Percentiles rank a stretch among this genome's conserved stretches.
Evolutionary conservation across 2,329 filamentous ascomycete species (phyloP).

Genomic region (Diaporthe vexans): DNA sequence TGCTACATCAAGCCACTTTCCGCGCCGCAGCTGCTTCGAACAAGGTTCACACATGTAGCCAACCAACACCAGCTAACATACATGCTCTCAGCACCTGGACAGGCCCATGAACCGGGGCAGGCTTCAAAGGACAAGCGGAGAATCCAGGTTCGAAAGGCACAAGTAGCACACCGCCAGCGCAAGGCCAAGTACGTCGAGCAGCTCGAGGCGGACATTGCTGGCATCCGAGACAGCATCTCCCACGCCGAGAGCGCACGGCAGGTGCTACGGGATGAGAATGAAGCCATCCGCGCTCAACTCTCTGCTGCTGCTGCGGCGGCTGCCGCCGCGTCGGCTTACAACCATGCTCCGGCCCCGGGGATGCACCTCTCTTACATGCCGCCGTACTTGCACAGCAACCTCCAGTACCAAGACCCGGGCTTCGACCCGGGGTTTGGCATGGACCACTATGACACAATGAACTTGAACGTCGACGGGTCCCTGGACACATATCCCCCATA

Average conservation of each 20-base stretch:
- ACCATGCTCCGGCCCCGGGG: not conserved
- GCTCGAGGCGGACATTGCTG: slow-evolving; percentile 65
- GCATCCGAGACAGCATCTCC: slow-evolving; percentile 62
- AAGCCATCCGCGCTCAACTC: slow-evolving; percentile 55
- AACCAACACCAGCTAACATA: slow-evolving; percentile 22
- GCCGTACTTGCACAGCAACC: slow-evolving; percentile 51
- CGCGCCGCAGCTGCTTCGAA: not conserved
- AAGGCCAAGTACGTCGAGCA: slow-evolving; percentile 69
- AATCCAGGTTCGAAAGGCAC: slow-evolving; percentile 66
- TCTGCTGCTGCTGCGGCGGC: slow-evolving; percentile 46
- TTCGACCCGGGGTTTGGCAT: slow-evolving; percentile 57
- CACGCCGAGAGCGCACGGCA: slow-evolving; percentile 56
- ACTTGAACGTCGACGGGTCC: slow-evolving; percentile 51
- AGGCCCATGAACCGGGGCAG: slow-evolving; percentile 33
- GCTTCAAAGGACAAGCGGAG: slow-evolving; percentile 59
- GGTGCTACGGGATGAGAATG: slow-evolving; percentile 59
- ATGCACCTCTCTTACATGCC: slow-evolving; percentile 29
- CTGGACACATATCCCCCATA: slow-evolving; percentile 60
- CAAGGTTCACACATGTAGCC: slow-evolving; percentile 9
- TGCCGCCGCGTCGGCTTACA: slow-evolving; percentile 6
- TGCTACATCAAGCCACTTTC: slow-evolving; percentile 11
- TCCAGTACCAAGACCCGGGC: slow-evolving; percentile 50
- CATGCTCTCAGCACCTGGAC: slow-evolving; percentile 33
- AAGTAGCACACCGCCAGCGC: slow-evolving; percentile 68
- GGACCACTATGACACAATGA: slow-evolving; percentile 8